Conservation (phyloP, 1,139 yeast genomes). For the Hyphopichia pseudoburtonii region DNA sequence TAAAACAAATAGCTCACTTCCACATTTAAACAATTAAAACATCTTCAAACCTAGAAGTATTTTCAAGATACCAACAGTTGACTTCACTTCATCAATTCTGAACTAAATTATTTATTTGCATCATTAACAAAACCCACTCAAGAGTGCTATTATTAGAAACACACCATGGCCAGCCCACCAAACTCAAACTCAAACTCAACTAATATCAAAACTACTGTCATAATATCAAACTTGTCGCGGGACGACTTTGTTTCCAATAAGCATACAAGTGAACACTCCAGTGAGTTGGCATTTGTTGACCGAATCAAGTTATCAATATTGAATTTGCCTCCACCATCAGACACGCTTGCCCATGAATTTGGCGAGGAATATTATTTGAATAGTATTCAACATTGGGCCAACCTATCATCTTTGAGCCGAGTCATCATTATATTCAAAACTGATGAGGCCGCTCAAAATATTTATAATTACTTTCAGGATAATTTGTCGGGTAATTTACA, state of each 20-base stretch:
- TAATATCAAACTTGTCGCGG: slow-evolving; percentile 34
- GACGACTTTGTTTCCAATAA: slow-evolving; percentile 28
- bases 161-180: no score
- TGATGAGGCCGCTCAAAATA: slow-evolving; percentile 28
- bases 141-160: no score
- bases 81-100: no score
- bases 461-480: slow-evolving; percentile 20
- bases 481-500: slow-evolving; percentile 3
- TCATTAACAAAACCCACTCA: no score
- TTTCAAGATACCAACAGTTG: no score
- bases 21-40: no score
- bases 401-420: slow-evolving; percentile 41
- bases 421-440: slow-evolving; percentile 40
- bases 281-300: slow-evolving; percentile 31
- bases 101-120: no score
- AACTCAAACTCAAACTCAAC: no score
- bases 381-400: slow-evolving; percentile 45
- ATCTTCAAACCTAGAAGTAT: no score
- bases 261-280: slow-evolving; percentile 6
- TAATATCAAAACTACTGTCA: slow-evolving; percentile 31
- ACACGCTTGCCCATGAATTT: slow-evolving; percentile 6
- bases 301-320: slow-evolving; percentile 34
- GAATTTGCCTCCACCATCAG: slow-evolving; percentile 18
- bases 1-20: no score
- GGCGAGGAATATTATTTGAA: slow-evolving; percentile 26